Evolutionary conservation across 1,284 basidiomycete species (phyloP).

Genomic region (Ceratobasidium sp.): DNA sequence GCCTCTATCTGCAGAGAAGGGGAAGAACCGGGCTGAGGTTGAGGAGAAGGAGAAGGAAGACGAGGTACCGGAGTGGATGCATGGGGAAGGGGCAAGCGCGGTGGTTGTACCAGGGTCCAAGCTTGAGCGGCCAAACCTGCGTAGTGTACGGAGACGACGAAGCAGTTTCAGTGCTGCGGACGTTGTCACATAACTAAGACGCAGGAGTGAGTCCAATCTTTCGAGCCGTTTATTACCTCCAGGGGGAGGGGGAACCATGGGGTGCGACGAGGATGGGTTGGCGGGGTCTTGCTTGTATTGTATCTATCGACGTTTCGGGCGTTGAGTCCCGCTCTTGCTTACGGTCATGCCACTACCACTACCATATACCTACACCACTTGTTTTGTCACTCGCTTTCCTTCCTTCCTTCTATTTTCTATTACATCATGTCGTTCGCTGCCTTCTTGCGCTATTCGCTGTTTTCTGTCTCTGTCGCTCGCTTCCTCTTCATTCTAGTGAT

Average conservation of each 20-base stretch:
- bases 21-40: slow-evolving; percentile 16
- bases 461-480: neutral
- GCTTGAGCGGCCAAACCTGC: slow-evolving; percentile 72
- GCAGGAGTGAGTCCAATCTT: neutral
- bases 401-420: neutral
- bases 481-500: neutral
- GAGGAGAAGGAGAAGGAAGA: slow-evolving; percentile 40
- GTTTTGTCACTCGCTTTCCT: slow-evolving; percentile 11
- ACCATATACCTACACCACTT: slow-evolving; percentile 17
- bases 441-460: neutral
- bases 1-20: slow-evolving; percentile 29
- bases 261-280: no score
- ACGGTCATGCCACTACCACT: no score
- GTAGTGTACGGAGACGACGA: slow-evolving; percentile 73
- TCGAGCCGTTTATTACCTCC: neutral
- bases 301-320: slow-evolving; percentile 7
- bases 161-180: slow-evolving; percentile 86
- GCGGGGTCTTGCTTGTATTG: slow-evolving; percentile 3
- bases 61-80: slow-evolving; percentile 71
- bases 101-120: slow-evolving; percentile 75
- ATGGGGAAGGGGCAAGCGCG: slow-evolving; percentile 64
- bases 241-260: neutral
- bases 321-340: no score
- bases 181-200: slow-evolving; percentile 69
- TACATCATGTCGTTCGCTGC: slow-evolving; percentile 16